Base-by-base conservation (phyloP, 805 yeast species). In the Ogataea kodamae region DNA sequence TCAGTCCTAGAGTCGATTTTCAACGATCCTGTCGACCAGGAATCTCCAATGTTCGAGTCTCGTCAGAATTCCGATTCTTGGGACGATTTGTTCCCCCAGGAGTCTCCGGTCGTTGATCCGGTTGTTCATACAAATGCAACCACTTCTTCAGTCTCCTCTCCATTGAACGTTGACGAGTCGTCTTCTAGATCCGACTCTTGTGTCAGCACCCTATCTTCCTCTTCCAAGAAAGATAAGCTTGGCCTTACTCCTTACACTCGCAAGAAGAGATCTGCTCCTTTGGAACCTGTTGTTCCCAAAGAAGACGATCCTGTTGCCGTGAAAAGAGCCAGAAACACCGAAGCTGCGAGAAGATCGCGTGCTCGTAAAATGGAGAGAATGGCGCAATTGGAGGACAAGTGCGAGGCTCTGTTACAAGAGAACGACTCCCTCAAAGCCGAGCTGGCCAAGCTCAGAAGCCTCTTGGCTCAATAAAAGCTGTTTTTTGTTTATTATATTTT, bases 281-380 rank as follows among this genome's bases (percentile, higher is more conserved):
- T 87, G 59, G 66, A 70, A 47, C 95, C 95, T 7, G 70, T 88
- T 36, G 72, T 74, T 28, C 69, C 74, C 19, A 74, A 71, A 27
- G 57, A 67, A 16, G 62, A 57, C 30, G 95, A 88, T 59, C 75
- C 81, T n/a, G 73, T 72, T 37, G 75, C 86, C 28, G 59, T 83
- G 51, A 90, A 90, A 67, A 80, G 97, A 58, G 97, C 97, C 6
- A 80, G 90, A 62, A 90, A 92, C 72, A 90, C 90, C n/a, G 96
- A 88, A 57, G 97, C 97, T 48, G 97, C 97, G 6, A 78, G 97
- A 61, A 76, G 96, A 55, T 87, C 96, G 17, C 72, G 97, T 54
- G 96, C 96, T 15, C 78, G 95, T 59, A 87, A 89, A 62, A 78
- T 83, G 79, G 84, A 84, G 59, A 76, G 95, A 60, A 83, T 89